Conservation (phyloP, 1,284 basidiomycete genomes). For the Schizophyllum commune region DNA sequence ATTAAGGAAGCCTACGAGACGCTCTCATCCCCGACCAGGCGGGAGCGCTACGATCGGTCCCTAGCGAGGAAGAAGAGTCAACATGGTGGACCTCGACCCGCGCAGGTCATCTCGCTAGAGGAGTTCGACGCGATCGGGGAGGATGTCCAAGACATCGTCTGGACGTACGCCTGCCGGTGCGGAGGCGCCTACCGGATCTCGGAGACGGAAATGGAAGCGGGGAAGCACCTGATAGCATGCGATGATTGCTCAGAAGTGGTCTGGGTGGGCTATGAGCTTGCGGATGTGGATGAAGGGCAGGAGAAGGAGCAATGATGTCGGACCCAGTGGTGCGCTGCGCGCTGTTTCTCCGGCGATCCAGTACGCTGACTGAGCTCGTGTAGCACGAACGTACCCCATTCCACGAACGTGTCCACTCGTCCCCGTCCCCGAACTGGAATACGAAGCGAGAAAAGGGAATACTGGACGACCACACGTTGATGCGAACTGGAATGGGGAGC, state of each 20-base stretch:
- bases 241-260: constrained; percentile 68
- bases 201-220: constrained; percentile 52
- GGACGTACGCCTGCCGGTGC: constrained; percentile 61
- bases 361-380: not conserved
- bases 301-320: constrained; percentile 20
- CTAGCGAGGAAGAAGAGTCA: constrained; percentile 11
- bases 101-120: constrained; percentile 69
- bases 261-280: constrained; percentile 68
- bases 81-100: constrained; percentile 45
- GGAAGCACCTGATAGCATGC: constrained; percentile 60
- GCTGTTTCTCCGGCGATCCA: not conserved
- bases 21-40: constrained; percentile 37
- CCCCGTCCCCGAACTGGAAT: not conserved
- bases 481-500: no score
- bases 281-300: constrained; percentile 26
- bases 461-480: no score
- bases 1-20: constrained; percentile 56
- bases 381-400: not conserved
- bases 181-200: constrained; percentile 55
- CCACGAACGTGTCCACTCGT: not conserved
- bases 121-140: constrained; percentile 40
- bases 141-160: constrained; percentile 25
- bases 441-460: not conserved
- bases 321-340: constrained; percentile 3
- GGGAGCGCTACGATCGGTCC: constrained; percentile 41